phyloP scores from a whole-genome alignment of 306 rosid species.

The Prunus salicina region DNA sequence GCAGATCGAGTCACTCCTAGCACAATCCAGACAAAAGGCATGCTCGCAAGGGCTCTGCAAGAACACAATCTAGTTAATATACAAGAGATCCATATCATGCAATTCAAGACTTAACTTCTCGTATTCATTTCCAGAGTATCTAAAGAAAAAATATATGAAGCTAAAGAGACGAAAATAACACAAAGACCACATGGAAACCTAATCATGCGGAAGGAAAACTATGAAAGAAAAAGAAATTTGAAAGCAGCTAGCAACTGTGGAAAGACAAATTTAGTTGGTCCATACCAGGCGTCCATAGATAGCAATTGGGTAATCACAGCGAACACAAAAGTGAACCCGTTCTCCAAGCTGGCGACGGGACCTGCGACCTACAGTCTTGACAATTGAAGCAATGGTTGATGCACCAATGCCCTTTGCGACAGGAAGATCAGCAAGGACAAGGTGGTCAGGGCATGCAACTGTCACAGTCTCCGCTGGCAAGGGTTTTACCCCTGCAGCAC shows the following conservation, averaged over 20 bases:
- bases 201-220: not conserved
- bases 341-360: constrained; percentile 99
- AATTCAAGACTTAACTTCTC: constrained; percentile 15
- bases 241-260: not conserved
- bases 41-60: constrained; percentile 99
- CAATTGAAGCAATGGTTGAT: constrained; percentile 60
- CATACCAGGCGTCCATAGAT: constrained; percentile 88
- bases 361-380: constrained; percentile 81
- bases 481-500: constrained; percentile 53
- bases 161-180: not conserved
- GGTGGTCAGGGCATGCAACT: constrained; percentile 98
- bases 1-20: constrained; percentile 91
- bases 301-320: constrained; percentile 90
- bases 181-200: not conserved
- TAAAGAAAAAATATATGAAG: not conserved
- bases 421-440: constrained; percentile 93
- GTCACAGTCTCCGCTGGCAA: constrained; percentile 70
- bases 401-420: constrained; percentile 96
- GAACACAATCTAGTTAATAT: constrained; percentile 24
- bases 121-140: constrained; percentile 1
- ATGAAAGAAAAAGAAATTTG: constrained; percentile 2
- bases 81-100: constrained; percentile 11
- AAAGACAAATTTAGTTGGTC: not conserved
- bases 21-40: constrained; percentile 95
- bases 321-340: constrained; percentile 93